These are phyloP conservation scores for Plantago coronopus DNA, from an alignment of 305 asterid species.

Conservation along the genomic window DNA sequence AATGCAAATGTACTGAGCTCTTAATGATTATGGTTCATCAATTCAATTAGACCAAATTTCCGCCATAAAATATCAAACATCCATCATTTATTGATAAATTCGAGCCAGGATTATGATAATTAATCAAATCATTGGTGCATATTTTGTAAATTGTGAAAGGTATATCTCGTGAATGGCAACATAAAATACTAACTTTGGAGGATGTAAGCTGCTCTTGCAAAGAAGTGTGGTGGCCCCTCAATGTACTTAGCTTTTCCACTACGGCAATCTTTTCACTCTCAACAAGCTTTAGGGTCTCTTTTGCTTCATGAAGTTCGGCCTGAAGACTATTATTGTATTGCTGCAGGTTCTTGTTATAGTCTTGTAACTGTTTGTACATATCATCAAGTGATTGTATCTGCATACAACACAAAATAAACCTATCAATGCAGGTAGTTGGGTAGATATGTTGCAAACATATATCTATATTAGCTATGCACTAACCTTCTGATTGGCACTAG, in stretches of 20 bases:
- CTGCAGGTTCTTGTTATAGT: constrained; percentile 81
- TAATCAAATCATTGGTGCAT: background rate
- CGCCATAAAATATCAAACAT: background rate
- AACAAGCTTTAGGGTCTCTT: constrained; percentile 64
- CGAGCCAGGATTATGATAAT: background rate
- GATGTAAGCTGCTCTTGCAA: constrained; percentile 83
- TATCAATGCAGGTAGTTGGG: background rate
- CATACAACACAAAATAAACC: background rate
- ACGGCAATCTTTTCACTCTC: constrained; percentile 80
- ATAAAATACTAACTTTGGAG: constrained; percentile 49
- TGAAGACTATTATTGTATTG: constrained; percentile 83
- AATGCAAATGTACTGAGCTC: too few relatives aligned
- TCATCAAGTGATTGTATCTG: constrained; percentile 81
- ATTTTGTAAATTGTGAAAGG: background rate
- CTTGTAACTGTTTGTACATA: constrained; percentile 69
- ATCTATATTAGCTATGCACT: constrained; percentile 1
- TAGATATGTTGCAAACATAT: constrained; percentile 8
- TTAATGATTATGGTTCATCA: too few relatives aligned
- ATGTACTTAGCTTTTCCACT: constrained; percentile 74
- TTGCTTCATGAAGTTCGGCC: constrained; percentile 63
- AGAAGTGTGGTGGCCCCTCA: constrained; percentile 80
- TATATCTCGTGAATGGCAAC: background rate
- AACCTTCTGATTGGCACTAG: constrained; percentile 68
- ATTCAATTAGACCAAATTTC: background rate
- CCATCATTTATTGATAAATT: background rate